phyloP scores from a whole-genome alignment of 495 filamentous ascomycete genomes.

The Neurospora sp. region DNA sequence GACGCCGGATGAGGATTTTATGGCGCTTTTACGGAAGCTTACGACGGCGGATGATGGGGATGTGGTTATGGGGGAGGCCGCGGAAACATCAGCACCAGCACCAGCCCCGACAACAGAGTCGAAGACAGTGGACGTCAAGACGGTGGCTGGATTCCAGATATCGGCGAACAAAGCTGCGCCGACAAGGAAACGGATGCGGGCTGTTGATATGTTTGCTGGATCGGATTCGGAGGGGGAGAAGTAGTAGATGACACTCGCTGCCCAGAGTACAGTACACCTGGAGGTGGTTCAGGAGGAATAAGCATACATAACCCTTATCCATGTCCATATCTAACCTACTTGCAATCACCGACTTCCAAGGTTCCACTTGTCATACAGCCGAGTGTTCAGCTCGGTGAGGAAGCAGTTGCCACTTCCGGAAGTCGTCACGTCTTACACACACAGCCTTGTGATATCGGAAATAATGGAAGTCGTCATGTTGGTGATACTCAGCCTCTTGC shows the following conservation, averaged over 20 bases:
- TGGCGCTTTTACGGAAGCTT: conserved; percentile 6
- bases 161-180: conserved; percentile 17
- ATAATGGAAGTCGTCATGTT: neutral
- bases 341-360: neutral
- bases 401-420: neutral
- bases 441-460: neutral
- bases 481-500: neutral
- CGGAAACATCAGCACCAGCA: conserved; percentile 13
- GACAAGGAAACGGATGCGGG: conserved; percentile 55
- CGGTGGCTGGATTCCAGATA: conserved; percentile 18
- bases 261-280: no score
- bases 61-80: conserved; percentile 5
- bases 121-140: conserved; percentile 5
- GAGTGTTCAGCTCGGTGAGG: neutral
- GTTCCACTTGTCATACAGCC: neutral
- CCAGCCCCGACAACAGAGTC: conserved; percentile 8
- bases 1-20: conserved; percentile 16
- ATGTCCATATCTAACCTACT: neutral
- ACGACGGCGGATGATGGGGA: conserved; percentile 2
- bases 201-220: conserved; percentile 91
- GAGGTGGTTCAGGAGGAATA: no score
- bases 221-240: conserved; percentile 33
- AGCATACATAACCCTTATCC: neutral
- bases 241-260: conserved; percentile 1
- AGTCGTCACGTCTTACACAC: neutral